These are phyloP conservation scores for Sporisorium graminicola DNA, from an alignment of 1,284 basidiomycete species.

Conservation along the genomic window DNA sequence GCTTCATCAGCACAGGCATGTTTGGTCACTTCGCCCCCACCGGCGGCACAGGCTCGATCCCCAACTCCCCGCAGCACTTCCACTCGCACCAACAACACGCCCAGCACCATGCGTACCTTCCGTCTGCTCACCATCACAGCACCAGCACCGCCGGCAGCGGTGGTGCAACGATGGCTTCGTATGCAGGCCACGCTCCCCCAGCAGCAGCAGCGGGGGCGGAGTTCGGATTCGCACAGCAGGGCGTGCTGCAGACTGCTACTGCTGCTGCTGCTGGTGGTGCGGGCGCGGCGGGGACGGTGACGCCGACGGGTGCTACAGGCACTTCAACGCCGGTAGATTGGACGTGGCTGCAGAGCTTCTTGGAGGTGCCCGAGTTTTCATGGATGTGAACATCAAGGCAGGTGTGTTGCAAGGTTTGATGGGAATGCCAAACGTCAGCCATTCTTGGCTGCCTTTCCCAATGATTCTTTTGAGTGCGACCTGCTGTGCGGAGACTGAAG, in stretches of 20 bases:
- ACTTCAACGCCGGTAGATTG: slow-evolving; percentile 48
- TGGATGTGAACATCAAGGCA: slow-evolving; percentile 27
- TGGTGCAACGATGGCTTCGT: background rate
- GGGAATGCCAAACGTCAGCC: background rate
- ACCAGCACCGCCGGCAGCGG: background rate
- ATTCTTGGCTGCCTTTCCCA: too few relatives aligned
- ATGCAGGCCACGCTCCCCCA: background rate
- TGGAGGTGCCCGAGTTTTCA: slow-evolving; percentile 49
- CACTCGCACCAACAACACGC: slow-evolving; percentile 9
- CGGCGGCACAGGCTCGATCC: slow-evolving; percentile 12
- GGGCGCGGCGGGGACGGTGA: slow-evolving; percentile 1
- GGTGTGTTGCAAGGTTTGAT: background rate
- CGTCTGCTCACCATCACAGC: slow-evolving; percentile 15
- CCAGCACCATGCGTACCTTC: slow-evolving; percentile 6
- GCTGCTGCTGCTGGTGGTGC: background rate
- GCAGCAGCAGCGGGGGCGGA: slow-evolving; percentile 7
- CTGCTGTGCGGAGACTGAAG: too few relatives aligned
- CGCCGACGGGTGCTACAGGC: slow-evolving; percentile 34
- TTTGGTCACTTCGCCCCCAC: slow-evolving; percentile 41
- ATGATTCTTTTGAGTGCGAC: background rate
- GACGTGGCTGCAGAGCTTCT: slow-evolving; percentile 54
- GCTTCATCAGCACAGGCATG: slow-evolving; percentile 45
- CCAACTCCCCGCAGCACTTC: slow-evolving; percentile 19
- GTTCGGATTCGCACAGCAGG: slow-evolving; percentile 14
- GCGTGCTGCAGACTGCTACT: background rate